Base-by-base conservation (phyloP, 2,329 filamentous ascomycete genomes). In the Trichothecium roseum region DNA sequence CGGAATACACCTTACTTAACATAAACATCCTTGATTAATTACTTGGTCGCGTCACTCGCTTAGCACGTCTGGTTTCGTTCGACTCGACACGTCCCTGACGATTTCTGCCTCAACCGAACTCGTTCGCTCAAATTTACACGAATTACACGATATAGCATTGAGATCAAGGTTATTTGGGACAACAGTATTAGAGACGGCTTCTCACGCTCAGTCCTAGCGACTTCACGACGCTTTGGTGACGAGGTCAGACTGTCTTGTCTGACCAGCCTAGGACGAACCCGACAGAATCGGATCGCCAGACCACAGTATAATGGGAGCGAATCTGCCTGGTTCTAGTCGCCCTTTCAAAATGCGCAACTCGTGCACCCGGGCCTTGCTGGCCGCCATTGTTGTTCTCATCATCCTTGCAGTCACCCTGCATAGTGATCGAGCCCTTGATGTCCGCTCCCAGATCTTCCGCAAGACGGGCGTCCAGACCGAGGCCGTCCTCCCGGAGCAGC, bases 291-390 rank as follows among this genome's bases (percentile, higher is more conserved):
- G 31, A 18, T 22, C 17, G 18, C 31, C 17, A 14, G 6, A 30
- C 13, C 28, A 18, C n/a, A 37, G 18, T 28, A 50, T 39, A 28
- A 57, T 64, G 60, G 61, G 59, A 52, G 55, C 54, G 36, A 59
- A 51, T 44, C 47, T 63, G 41, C 50, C 57, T 22, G 48, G 54
- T 38, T 46, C 62, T 16, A 40, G 44, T 32, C 65, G 57, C 43
- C 55, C 64, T 42, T 55, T 66, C 53, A 67, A 52, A 43, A 67
- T 69, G 64, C 59, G 68, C 42, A 68, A 64, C 44, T 62, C 66
- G 4, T 60, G 69, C 37, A 55, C 57, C 29, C 57, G 63, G 52
- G 64, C 60, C 34, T 50, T 69, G 10, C 39, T 67, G 22, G 56
- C 66, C 43, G 60, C 64, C 33, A 45, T 63, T 16, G 54, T 55